phyloP scores from a whole-genome alignment of 1,284 basidiomycete species.

The Cryptococcus sp. region DNA sequence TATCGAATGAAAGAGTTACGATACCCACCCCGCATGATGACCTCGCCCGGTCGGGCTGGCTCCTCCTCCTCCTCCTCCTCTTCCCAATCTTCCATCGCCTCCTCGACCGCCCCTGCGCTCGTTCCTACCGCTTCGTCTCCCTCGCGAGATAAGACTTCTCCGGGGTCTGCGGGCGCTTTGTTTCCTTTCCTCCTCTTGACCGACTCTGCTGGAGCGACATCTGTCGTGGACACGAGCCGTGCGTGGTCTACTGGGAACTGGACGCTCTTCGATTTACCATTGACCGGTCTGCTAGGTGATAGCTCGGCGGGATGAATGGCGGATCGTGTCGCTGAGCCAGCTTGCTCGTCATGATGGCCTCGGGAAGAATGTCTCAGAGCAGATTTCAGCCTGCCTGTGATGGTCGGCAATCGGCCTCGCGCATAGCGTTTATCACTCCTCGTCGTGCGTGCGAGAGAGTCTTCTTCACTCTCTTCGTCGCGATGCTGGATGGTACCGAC shows the following conservation, averaged over 20 bases:
- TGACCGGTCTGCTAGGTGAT: neutral
- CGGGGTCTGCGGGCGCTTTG: constrained; percentile 40
- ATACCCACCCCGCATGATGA: constrained; percentile 43
- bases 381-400: constrained; percentile 32
- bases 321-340: neutral
- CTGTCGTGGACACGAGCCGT: neutral
- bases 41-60: constrained; percentile 28
- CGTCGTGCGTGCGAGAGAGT: neutral
- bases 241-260: constrained; percentile 41
- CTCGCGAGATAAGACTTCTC: constrained; percentile 38
- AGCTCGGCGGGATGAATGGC: neutral
- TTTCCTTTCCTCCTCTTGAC: constrained; percentile 23
- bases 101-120: constrained; percentile 40
- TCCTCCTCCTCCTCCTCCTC: constrained; percentile 30
- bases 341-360: neutral
- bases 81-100: constrained; percentile 22
- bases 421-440: constrained; percentile 1
- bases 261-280: constrained; percentile 36
- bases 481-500: constrained; percentile 16
- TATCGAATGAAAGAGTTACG: neutral
- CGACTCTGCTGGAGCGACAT: neutral
- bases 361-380: constrained; percentile 27
- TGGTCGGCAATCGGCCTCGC: neutral
- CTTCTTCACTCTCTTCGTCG: constrained; percentile 7
- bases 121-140: constrained; percentile 43